Base-by-base conservation (phyloP, 2,329 filamentous ascomycete genomes). In the Neofusicoccum umdonicola region DNA sequence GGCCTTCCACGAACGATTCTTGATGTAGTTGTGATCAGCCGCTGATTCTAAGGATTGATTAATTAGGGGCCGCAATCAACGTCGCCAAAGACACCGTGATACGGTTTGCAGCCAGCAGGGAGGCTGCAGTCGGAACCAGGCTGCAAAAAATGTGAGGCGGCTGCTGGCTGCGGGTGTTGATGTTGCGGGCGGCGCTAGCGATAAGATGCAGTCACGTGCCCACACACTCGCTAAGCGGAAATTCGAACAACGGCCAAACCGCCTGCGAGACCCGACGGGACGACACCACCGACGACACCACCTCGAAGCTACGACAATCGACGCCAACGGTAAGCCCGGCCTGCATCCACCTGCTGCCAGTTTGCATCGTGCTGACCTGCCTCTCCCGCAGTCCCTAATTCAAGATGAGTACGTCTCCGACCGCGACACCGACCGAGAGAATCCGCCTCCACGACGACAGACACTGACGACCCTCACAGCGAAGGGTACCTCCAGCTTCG, bases 401-500 rank as follows among this genome's bases (percentile, higher is more conserved):
- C 83, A 85, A 80, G 75, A 85, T 85, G 83, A 85, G 83, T 85
- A 84, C 79, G 83, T 81, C 66, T 65, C n/a, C 56, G 19, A 44
- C 45, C 17, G 39, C 48, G 57, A 41, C 66, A 66, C n/a, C 54
- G 15, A 44, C 44, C 52, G 47, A 41, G 57, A 35, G 62, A 67
- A 60, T 65, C 66, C 69, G 63, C 71, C 70, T 71, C 71, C 15
- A 64, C 44, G 27, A 51, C 68, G 66, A 66, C 62, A 62, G 69
- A 71, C 68, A 82, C 81, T 85, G 75, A 84, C 79, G 73, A 69
- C 69, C 67, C 71, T 73, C 70, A 83, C 76, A 88, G 87, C 87
- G 79, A 89, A 89, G 86, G 87, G 87, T 86, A 89, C 87, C 77
- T 87, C 85, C 78, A 87, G 85, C 81, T 89, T 89, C 80, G 87